Base-by-base conservation (phyloP, 1,139 yeast genomes). In the Magnusiomyces clavatus region DNA sequence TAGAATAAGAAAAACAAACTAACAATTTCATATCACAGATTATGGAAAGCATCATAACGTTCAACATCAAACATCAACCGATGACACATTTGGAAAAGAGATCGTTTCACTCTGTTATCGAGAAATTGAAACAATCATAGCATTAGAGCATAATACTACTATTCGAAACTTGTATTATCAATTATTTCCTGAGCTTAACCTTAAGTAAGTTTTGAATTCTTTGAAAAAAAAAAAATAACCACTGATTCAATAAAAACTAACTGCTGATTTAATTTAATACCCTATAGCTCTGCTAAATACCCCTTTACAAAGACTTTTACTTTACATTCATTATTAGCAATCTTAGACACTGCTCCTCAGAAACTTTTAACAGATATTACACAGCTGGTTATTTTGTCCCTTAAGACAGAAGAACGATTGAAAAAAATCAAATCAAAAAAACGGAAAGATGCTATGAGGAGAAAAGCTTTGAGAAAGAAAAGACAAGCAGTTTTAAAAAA, bases 71-170 rank as follows among this genome's bases (percentile, higher is more conserved):
- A 12, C 3, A 20, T 17, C 43, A 12, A 14, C 6, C 11, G 17
- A 14, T 20, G 13, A 40, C 3, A 17, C 43, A 10, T 20, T 17
- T 19, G 20, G 20, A 17, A 24, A 24, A 24, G 31, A 24, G 8
- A 24, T 24, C 13, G 39, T 44, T 10, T 17, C 17, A 35, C 13
- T 36, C 16, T 35, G 47, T 17, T 44, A 20, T 19, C 16, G 24
- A 6, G 47, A 44, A 35, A 29, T 39, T 14, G 16, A 17, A 24
- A 53, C 52, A n/a, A 47, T 53, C 2, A 50, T 50, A 38, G 49
- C 53, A 4, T 38, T 53, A 37, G 55, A 53, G 36, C 55, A 53
- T 43, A 53, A 53, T 36, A 53, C 55, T n/a, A 53, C 55, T 2
- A 50, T 50, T 29, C 46, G 55, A 39, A 48, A 47, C 35, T 47